phyloP scores from a whole-genome alignment of 73 alveolate species.

The Blepharisma stoltei region DNA sequence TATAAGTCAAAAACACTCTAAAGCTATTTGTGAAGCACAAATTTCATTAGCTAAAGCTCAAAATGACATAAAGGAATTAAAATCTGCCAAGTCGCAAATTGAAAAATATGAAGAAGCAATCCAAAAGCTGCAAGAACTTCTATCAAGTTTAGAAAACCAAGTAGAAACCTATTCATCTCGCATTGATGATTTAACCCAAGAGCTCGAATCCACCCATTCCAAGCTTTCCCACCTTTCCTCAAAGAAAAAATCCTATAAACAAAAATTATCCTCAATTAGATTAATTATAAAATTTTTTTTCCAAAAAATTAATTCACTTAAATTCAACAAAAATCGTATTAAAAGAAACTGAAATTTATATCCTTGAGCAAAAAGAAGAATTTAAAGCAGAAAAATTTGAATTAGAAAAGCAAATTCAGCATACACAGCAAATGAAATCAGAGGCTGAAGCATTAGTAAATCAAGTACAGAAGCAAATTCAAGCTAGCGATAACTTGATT shows the following conservation, averaged over 20 bases:
- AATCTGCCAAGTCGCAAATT: not conserved
- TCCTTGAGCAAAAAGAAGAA: not conserved
- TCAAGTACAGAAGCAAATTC: conserved; percentile 1
- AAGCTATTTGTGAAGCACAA: not conserved
- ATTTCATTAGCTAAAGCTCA: not conserved
- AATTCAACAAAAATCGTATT: too few species aligned
- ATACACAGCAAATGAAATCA: not conserved
- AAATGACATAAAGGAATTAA: not conserved
- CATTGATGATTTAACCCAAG: not conserved
- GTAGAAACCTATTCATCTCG: not conserved
- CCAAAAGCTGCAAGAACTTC: not conserved
- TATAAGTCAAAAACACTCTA: not conserved
- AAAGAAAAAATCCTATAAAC: too few species aligned
- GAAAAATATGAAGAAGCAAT: not conserved
- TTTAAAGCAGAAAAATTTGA: not conserved
- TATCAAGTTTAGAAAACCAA: not conserved
- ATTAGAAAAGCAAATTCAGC: not conserved
- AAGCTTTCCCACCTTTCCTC: too few species aligned
- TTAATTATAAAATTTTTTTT: too few species aligned
- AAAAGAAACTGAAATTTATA: not conserved
- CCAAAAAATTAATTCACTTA: too few species aligned
- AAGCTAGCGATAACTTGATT: not conserved
- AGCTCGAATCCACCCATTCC: too few species aligned
- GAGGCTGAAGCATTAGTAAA: conserved; percentile 24
- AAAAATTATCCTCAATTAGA: too few species aligned